Conservation (phyloP, 495 filamentous ascomycete genomes). For the Aspergillus ellipticus region DNA sequence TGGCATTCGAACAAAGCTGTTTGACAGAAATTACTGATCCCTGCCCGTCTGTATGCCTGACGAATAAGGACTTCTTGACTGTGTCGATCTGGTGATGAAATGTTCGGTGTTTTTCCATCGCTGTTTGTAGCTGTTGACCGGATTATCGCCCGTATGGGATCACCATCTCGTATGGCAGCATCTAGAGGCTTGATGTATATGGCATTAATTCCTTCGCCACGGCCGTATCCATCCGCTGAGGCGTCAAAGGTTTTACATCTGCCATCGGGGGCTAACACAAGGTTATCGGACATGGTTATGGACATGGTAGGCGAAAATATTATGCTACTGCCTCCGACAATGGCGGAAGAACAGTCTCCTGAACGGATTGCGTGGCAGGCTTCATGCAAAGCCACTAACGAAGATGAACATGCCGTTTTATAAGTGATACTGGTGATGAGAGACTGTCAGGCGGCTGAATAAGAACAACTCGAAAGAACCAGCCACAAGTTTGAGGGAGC, state of each 20-base stretch:
- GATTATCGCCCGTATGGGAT: conserved; percentile 40
- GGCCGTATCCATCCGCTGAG: conserved; percentile 57
- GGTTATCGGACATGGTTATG: conserved; percentile 21
- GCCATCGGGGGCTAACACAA: conserved; percentile 15
- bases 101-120: conserved; percentile 23
- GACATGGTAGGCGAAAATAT: conserved; percentile 33
- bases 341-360: conserved; percentile 36
- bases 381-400: conserved; percentile 28
- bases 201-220: conserved; percentile 50
- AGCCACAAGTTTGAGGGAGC: background rate
- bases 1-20: conserved; percentile 49
- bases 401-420: conserved; percentile 38
- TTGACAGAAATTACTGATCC: conserved; percentile 3
- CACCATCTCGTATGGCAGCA: conserved; percentile 26
- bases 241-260: conserved; percentile 57
- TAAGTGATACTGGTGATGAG: conserved; percentile 19
- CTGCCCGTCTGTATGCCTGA: conserved; percentile 24
- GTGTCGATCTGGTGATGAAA: conserved; percentile 1
- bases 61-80: conserved; percentile 16
- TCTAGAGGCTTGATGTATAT: conserved; percentile 29
- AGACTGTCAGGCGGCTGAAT: background rate
- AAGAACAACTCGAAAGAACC: background rate
- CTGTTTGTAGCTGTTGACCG: conserved; percentile 27
- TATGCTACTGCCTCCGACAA: conserved; percentile 38
- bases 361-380: conserved; percentile 30